phyloP scores from a whole-genome alignment of 2,329 filamentous ascomycete genomes.

The Exophiala sideris region DNA sequence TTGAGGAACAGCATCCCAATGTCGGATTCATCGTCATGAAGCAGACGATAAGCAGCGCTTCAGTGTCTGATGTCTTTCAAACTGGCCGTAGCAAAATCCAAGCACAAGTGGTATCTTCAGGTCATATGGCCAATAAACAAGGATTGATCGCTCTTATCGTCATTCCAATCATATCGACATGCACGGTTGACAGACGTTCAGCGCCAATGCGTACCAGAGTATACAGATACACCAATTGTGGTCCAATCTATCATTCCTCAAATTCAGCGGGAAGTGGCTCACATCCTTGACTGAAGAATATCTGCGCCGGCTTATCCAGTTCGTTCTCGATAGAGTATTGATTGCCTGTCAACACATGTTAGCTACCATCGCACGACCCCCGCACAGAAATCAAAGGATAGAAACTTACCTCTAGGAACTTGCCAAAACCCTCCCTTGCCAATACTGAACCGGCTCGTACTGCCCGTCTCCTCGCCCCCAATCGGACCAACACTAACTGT shows the following conservation, averaged over 20 bases:
- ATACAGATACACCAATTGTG: not conserved
- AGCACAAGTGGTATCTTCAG: no score
- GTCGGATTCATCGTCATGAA: no score
- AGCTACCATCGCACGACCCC: not conserved
- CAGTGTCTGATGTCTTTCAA: no score
- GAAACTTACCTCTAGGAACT: slow-evolving; percentile 79
- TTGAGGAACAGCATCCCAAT: no score
- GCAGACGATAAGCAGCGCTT: no score
- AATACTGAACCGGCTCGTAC: slow-evolving; percentile 67
- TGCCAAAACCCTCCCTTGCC: slow-evolving; percentile 88
- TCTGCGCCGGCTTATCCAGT: slow-evolving; percentile 61
- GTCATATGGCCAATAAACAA: no score
- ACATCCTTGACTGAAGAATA: slow-evolving; percentile 92
- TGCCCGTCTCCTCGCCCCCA: slow-evolving; percentile 36
- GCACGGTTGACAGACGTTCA: not conserved
- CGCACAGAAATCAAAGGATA: slow-evolving; percentile 5
- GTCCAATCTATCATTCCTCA: not conserved
- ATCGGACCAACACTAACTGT: slow-evolving; percentile 70
- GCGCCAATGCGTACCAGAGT: not conserved
- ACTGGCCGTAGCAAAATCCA: no score
- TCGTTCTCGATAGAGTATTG: slow-evolving; percentile 86
- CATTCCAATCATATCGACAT: no score
- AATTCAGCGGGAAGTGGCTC: slow-evolving; percentile 33
- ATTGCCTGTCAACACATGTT: slow-evolving; percentile 61
- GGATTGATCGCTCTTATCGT: no score